Percentiles rank a stretch among this genome's conserved stretches.
Conservation (phyloP, 352 stramenopile genomes). For the Phytophthora meadii region DNA sequence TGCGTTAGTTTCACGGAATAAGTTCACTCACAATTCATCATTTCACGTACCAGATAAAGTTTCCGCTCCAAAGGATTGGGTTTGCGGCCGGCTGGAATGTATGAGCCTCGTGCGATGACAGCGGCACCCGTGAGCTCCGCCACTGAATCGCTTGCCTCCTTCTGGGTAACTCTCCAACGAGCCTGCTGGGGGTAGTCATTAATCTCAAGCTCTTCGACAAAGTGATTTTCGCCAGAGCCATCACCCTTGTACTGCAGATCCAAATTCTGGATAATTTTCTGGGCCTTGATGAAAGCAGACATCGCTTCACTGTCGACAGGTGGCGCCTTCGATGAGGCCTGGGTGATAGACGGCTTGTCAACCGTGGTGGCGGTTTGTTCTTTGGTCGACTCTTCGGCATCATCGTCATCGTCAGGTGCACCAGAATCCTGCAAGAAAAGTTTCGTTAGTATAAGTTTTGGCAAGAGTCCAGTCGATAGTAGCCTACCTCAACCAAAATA, state of each 20-base stretch:
- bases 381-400: slow-evolving; percentile 49
- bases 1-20: slow-evolving; percentile 5
- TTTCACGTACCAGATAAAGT: slow-evolving; percentile 84
- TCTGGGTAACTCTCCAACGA: slow-evolving; percentile 88
- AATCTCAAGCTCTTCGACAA: slow-evolving; percentile 93
- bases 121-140: slow-evolving; percentile 89
- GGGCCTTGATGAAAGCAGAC: slow-evolving; percentile 80
- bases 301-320: slow-evolving; percentile 64
- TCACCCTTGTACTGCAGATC: slow-evolving; percentile 78
- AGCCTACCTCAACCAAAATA: slow-evolving; percentile 72
- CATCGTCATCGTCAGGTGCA: slow-evolving; percentile 60
- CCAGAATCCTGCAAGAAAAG: slow-evolving; percentile 45
- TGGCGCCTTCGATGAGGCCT: slow-evolving; percentile 23
- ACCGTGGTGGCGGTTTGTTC: slow-evolving; percentile 21
- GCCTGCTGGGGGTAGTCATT: slow-evolving; percentile 95
- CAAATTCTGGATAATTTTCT: slow-evolving; percentile 88
- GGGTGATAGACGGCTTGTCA: slow-evolving; percentile 22
- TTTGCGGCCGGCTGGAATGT: slow-evolving; percentile 85
- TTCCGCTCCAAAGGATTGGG: slow-evolving; percentile 86
- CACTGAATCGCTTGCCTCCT: slow-evolving; percentile 87
- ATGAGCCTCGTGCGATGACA: slow-evolving; percentile 91
- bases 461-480: not conserved
- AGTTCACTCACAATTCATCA: not conserved
- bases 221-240: slow-evolving; percentile 64
- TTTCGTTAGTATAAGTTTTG: slow-evolving; percentile 7